These are phyloP conservation scores for Tetrapisispora fleetii DNA, from an alignment of 805 yeast species.

Conservation along the genomic window DNA sequence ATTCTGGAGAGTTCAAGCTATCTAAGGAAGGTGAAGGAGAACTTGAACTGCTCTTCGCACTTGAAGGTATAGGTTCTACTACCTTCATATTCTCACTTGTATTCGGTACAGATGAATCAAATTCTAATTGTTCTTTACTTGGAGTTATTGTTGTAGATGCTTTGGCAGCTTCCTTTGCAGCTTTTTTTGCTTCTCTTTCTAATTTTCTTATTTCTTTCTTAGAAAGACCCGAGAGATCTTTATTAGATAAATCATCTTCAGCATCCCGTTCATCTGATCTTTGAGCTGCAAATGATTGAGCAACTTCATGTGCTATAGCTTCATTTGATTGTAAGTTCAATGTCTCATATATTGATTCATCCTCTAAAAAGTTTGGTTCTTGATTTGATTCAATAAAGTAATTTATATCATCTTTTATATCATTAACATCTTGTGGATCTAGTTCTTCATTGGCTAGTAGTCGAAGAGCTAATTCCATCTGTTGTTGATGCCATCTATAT, in stretches of 20 bases:
- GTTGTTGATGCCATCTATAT: conserved; percentile 70
- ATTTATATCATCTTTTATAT: conserved; percentile 76
- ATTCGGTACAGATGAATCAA: neutral
- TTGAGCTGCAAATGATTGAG: conserved; percentile 29
- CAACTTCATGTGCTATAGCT: conserved; percentile 42
- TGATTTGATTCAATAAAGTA: conserved; percentile 89
- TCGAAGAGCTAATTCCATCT: conserved; percentile 69
- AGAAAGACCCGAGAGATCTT: conserved; percentile 20
- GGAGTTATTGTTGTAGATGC: conserved; percentile 8
- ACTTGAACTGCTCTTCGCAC: conserved; percentile 7
- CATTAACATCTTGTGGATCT: conserved; percentile 65
- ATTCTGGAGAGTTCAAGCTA: conserved; percentile 3
- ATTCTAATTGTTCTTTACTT: neutral
- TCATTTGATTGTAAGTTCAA: conserved; percentile 57
- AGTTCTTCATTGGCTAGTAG: conserved; percentile 73
- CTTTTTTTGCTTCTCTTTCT: conserved; percentile 30
- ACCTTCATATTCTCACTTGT: conserved; percentile 5
- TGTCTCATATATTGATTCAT: conserved; percentile 86
- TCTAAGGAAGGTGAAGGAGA: conserved; percentile 11
- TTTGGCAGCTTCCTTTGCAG: conserved; percentile 27
- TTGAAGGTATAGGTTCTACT: neutral
- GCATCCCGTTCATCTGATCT: conserved; percentile 19
- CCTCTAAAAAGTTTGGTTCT: conserved; percentile 85
- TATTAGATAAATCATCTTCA: conserved; percentile 4
- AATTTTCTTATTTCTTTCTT: conserved; percentile 28